Conservation (phyloP, 345 rosid species). For the Populus ilicifolia region DNA sequence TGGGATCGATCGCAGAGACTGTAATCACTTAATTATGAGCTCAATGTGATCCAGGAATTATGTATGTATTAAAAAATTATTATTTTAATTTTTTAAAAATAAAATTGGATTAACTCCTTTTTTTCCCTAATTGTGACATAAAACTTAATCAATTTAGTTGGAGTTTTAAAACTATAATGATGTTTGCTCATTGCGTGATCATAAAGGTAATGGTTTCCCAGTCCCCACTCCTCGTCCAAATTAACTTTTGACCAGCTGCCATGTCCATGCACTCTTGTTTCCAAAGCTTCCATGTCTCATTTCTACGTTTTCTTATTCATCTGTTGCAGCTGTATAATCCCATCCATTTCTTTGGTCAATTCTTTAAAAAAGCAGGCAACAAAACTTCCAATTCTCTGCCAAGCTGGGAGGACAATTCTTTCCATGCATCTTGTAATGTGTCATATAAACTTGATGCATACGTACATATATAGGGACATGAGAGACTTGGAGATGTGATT, state of each 20-base stretch:
- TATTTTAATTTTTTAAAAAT: too few relatives aligned
- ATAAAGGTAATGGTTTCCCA: neutral
- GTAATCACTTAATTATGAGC: neutral
- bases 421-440: neutral
- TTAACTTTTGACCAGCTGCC: neutral
- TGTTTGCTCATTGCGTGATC: neutral
- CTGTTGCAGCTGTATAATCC: too few relatives aligned
- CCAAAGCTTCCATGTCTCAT: neutral
- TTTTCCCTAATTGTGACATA: too few relatives aligned
- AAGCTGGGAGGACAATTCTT: neutral
- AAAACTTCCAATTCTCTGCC: neutral
- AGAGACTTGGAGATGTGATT: neutral
- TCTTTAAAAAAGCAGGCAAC: neutral
- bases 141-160: too few relatives aligned
- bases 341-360: too few relatives aligned
- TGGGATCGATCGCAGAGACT: neutral
- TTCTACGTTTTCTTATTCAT: too few relatives aligned
- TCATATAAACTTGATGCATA: neutral
- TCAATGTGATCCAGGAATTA: neutral
- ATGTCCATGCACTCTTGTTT: neutral
- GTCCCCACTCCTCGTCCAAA: neutral
- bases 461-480: neutral
- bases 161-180: too few relatives aligned
- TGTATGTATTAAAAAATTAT: too few relatives aligned
- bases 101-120: too few relatives aligned